A percentile compares a stretch with the other conserved stretches of the same genome.
These are phyloP conservation scores for Podaxis mareebaensis DNA, from an alignment of 768 basidiomycete species.

Conservation along the genomic window DNA sequence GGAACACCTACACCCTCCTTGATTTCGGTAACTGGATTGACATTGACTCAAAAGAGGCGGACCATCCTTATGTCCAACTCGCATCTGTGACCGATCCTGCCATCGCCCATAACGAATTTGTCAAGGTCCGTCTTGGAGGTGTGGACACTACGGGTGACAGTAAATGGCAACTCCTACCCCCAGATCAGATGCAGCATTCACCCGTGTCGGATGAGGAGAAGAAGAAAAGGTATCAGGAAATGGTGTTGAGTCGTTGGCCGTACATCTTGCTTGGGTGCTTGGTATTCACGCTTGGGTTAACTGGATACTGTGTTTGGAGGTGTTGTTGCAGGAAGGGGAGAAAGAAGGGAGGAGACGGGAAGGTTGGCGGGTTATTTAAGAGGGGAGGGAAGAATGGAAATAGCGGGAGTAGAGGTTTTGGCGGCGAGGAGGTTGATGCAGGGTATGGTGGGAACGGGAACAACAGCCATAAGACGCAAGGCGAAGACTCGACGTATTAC, in stretches of 20 bases:
- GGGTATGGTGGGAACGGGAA: neutral
- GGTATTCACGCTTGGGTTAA: conserved; percentile 42
- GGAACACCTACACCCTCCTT: conserved; percentile 72
- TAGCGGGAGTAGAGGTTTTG: neutral
- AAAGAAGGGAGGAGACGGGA: conserved; percentile 20
- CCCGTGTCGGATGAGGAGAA: conserved; percentile 65
- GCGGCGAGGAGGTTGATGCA: neutral
- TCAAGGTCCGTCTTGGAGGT: conserved; percentile 59
- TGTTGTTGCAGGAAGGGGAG: conserved; percentile 52
- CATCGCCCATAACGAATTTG: conserved; percentile 65
- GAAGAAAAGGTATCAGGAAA: conserved; percentile 64
- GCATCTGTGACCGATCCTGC: conserved; percentile 55
- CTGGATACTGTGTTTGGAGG: conserved; percentile 56
- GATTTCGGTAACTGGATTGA: conserved; percentile 72
- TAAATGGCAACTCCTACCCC: conserved; percentile 50
- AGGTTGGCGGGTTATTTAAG: conserved; percentile 15
- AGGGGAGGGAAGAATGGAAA: conserved; percentile 11
- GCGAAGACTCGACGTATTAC: conserved; percentile 13
- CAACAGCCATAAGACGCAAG: neutral
- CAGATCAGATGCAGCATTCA: conserved; percentile 57
- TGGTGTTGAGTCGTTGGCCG: conserved; percentile 70
- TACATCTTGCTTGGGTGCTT: conserved; percentile 68
- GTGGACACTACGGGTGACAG: conserved; percentile 51
- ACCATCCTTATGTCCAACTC: conserved; percentile 70
- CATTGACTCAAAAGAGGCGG: conserved; percentile 42